Evolutionary conservation across 768 basidiomycete species (phyloP), one percentile per base, ranked within the genome.

Genomic region (Tricholoma terreum): DNA sequence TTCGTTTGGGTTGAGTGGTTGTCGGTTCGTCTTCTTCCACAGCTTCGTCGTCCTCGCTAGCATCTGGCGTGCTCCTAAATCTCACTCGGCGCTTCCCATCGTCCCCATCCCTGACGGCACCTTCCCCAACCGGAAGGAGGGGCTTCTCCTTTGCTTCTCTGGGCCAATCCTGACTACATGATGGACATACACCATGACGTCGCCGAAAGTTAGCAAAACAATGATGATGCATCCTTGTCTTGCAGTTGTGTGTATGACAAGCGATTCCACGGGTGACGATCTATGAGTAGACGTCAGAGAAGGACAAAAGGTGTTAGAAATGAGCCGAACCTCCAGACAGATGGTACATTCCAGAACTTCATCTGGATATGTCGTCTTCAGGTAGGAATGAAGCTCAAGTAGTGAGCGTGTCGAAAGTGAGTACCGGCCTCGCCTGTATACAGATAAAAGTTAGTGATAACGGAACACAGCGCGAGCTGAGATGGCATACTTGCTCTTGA

Each of bases 321-420:
- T 17, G 15, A 17, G 10, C 68, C 74, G 12, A 54, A 90, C 89
- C 73, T 89, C 87, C 58, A 78, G 67, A 73, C 92, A 94, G 49
- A 87, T 80, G 2, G 81, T 82, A 64, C 92, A 94, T 60, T 91
- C 87, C 3, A 84, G 63, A 14, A 83, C 71, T 50, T 91, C 87
- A 1, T 90, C 85, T 0, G 84, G 77, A 67, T 86, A 95, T 3
- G 83, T 86, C 14, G 81, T 77, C 63, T 84, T 86, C 58, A 95
- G 79, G 65, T 94, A 95, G 0, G 81, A 78, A 2, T 74, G 71
- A 6, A 95, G 83, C 66, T 94, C 93, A 17, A 91, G 72, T 15
- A 91, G 69, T 0, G 90, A 79, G 9, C 93, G 89, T 1, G 84
- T 78, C 2, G 90, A 87, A 2, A 94, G 80, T 7, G 89, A 85